A percentile compares a stretch with the other conserved stretches of the same genome.
Evolutionary conservation across 495 filamentous ascomycete genomes (phyloP).

Genomic region (Lophiostoma macrostomum): DNA sequence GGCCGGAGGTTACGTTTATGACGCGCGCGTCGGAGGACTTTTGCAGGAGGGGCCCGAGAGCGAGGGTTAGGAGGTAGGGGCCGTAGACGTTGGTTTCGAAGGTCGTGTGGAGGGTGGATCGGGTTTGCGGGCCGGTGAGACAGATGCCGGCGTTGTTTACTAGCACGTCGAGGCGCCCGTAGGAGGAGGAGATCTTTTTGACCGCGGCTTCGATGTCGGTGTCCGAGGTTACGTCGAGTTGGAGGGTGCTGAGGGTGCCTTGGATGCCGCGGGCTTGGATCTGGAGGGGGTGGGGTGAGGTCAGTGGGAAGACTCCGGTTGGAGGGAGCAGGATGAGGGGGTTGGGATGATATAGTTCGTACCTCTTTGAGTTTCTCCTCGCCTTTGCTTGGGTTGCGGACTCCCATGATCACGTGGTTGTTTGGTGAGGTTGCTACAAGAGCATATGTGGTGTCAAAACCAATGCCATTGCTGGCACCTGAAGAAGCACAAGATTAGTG

Average conservation of each 20-base stretch:
- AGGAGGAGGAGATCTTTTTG: slow-evolving; percentile 14
- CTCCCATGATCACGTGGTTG: slow-evolving; percentile 42
- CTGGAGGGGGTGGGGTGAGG: no score
- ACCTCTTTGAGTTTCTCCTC: slow-evolving; percentile 34
- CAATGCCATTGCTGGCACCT: slow-evolving; percentile 44
- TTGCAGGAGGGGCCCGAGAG: slow-evolving; percentile 36
- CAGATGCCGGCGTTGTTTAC: slow-evolving; percentile 32
- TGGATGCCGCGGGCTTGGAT: slow-evolving; percentile 31
- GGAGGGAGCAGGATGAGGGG: no score
- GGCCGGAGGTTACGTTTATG: slow-evolving; percentile 35
- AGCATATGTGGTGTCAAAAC: slow-evolving; percentile 38
- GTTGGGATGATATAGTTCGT: no score
- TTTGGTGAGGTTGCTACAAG: slow-evolving; percentile 32
- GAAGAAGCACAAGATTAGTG: not conserved
- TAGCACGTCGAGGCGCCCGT: slow-evolving; percentile 30
- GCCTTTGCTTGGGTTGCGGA: slow-evolving; percentile 38
- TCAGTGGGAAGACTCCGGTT: no score
- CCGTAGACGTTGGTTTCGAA: slow-evolving; percentile 43
- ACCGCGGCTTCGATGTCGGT: slow-evolving; percentile 30
- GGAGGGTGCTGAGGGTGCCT: slow-evolving; percentile 26
- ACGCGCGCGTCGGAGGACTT: slow-evolving; percentile 34
- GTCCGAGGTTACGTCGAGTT: slow-evolving; percentile 35
- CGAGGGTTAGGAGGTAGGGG: slow-evolving; percentile 33
- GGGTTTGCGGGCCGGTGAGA: not conserved
- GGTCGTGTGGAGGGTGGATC: slow-evolving; percentile 10